Percentiles rank a stretch among this genome's conserved stretches.
Evolutionary conservation across 1,284 basidiomycete genomes (phyloP).

Genomic region (Microbotryum saponariae): DNA sequence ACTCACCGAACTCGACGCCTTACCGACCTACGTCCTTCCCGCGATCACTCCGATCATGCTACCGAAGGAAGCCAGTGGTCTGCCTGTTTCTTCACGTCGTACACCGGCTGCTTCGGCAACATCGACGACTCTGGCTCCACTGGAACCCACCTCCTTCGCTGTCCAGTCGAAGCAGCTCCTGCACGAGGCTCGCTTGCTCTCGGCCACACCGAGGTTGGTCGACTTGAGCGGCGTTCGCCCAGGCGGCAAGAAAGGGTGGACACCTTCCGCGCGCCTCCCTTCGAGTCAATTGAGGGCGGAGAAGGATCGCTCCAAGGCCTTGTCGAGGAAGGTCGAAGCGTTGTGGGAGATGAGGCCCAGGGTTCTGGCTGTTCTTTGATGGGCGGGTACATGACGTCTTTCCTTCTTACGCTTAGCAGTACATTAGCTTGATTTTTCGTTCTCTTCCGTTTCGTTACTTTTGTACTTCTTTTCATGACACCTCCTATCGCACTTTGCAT

Average conservation of each 20-base stretch:
- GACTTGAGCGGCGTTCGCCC: constrained; percentile 61
- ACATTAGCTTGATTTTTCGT: too few relatives aligned
- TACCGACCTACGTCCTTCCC: constrained; percentile 54
- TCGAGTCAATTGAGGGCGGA: constrained; percentile 69
- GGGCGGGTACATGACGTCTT: too few relatives aligned
- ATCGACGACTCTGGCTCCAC: background rate
- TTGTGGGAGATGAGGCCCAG: too few relatives aligned
- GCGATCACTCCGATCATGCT: constrained; percentile 29
- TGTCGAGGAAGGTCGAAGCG: constrained; percentile 57
- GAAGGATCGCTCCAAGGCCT: constrained; percentile 59
- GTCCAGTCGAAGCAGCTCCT: constrained; percentile 74
- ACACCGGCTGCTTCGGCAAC: too few relatives aligned
- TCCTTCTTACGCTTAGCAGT: too few relatives aligned
- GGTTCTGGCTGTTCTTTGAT: too few relatives aligned
- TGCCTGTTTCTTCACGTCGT: background rate
- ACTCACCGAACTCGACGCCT: constrained; percentile 64
- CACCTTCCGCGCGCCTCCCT: constrained; percentile 65
- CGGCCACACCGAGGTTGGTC: constrained; percentile 68
- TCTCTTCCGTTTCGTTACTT: too few relatives aligned
- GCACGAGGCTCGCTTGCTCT: constrained; percentile 71
- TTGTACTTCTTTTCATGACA: too few relatives aligned
- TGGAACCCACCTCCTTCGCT: constrained; percentile 54
- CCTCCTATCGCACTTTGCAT: too few relatives aligned
- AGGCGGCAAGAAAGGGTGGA: constrained; percentile 54
- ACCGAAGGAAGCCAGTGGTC: too few relatives aligned